phyloP scores from a whole-genome alignment of 1,284 basidiomycete genomes.

The Stereum hirsutum region DNA sequence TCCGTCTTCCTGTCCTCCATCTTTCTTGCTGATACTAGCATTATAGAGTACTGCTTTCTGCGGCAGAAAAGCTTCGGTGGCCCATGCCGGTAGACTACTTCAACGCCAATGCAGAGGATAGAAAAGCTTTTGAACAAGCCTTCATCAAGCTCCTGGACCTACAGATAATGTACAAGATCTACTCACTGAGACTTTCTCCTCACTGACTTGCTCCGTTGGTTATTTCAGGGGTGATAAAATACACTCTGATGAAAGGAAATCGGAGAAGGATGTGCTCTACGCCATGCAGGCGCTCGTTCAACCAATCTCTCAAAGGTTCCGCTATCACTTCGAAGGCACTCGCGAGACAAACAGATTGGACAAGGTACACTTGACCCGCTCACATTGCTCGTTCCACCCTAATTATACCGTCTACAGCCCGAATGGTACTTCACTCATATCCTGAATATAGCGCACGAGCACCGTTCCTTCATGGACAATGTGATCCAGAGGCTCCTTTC shows the following conservation, averaged over 20 bases:
- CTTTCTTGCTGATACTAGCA: conserved; percentile 7
- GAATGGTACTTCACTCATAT: conserved; percentile 97
- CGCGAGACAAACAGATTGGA: conserved; percentile 88
- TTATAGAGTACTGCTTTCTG: conserved; percentile 47
- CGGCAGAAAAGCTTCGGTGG: conserved; percentile 74
- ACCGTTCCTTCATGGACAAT: conserved; percentile 68
- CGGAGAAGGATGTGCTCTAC: conserved; percentile 48
- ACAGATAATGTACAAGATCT: conserved; percentile 58
- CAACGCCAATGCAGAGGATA: conserved; percentile 35
- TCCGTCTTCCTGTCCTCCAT: neutral
- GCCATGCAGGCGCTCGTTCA: conserved; percentile 80
- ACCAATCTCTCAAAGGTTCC: conserved; percentile 83
- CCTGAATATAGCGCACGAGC: conserved; percentile 76
- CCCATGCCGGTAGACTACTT: conserved; percentile 66
- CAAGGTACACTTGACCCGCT: conserved; percentile 46
- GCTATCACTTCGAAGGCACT: conserved; percentile 89
- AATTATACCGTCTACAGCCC: conserved; percentile 41
- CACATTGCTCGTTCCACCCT: neutral
- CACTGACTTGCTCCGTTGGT: neutral
- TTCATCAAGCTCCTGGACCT: conserved; percentile 71
- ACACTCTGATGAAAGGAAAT: conserved; percentile 14
- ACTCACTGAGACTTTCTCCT: conserved; percentile 3
- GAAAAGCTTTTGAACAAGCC: conserved; percentile 60
- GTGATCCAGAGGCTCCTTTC: conserved; percentile 68
- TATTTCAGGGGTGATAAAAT: conserved; percentile 39